Percentiles rank a stretch among this genome's conserved stretches.
Evolutionary conservation across 1,284 basidiomycete genomes (phyloP).

Genomic region (Ganoderma lucidum): DNA sequence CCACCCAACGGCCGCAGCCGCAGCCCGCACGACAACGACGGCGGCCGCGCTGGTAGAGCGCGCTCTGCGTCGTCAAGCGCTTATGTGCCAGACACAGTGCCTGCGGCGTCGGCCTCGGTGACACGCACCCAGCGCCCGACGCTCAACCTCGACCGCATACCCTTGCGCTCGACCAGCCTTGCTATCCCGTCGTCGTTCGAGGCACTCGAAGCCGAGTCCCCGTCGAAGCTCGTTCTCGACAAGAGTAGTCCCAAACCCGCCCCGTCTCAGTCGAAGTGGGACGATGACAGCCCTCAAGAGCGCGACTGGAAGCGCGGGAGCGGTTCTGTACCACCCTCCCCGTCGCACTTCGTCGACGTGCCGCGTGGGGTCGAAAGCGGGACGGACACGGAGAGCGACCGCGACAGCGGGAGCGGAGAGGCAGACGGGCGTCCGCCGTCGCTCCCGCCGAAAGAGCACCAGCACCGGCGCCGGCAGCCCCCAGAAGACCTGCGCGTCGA

Average conservation of each 20-base stretch:
- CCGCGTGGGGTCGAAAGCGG: constrained; percentile 71
- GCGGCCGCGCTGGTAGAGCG: constrained; percentile 28
- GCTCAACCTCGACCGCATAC: constrained; percentile 38
- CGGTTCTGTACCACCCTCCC: constrained; percentile 59
- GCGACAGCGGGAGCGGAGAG: constrained; percentile 18
- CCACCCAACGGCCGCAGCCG: constrained; percentile 23
- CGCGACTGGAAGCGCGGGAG: constrained; percentile 26
- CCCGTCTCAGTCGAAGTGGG: constrained; percentile 30
- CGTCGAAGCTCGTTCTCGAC: constrained; percentile 27
- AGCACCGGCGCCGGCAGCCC: constrained; percentile 13
- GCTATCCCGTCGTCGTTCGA: constrained; percentile 35
- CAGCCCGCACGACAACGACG: constrained; percentile 18
- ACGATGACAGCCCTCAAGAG: background rate
- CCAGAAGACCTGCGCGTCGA: constrained; percentile 30
- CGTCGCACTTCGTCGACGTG: constrained; percentile 69
- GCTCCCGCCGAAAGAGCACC: constrained; percentile 59
- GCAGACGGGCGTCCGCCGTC: constrained; percentile 49
- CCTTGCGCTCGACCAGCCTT: constrained; percentile 37
- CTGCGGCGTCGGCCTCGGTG: background rate
- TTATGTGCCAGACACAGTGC: constrained; percentile 15
- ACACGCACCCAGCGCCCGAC: constrained; percentile 30
- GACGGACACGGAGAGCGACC: constrained; percentile 7
- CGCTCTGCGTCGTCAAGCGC: constrained; percentile 41
- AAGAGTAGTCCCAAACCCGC: constrained; percentile 29
- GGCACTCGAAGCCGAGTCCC: constrained; percentile 30